Evolutionary conservation across 2,329 filamentous ascomycete genomes (phyloP).

Genomic region (Teratosphaeria nubilosa): DNA sequence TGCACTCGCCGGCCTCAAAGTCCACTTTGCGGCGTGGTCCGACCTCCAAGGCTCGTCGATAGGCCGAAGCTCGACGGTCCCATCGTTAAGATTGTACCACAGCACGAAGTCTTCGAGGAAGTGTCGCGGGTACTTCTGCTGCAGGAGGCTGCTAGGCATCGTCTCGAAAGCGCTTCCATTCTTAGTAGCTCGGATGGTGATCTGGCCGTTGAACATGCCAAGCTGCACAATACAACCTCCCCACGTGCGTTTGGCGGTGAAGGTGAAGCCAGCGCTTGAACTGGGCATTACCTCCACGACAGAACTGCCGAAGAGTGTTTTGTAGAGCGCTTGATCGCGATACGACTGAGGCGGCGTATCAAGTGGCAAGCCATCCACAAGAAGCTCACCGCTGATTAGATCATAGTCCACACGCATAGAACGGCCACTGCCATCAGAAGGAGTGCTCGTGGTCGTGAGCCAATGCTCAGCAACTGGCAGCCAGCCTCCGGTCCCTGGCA

Average conservation of each 20-base stretch:
- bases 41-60: conserved; percentile 12
- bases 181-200: conserved; percentile 29
- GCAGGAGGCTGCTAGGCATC: conserved; percentile 24
- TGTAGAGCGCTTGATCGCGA: conserved; percentile 33
- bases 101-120: conserved; percentile 47
- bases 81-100: conserved; percentile 45
- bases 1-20: neutral
- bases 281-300: conserved; percentile 46
- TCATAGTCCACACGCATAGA: conserved; percentile 34
- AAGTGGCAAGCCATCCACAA: conserved; percentile 40
- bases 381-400: conserved; percentile 37
- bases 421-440: conserved; percentile 20
- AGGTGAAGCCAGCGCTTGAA: conserved; percentile 42
- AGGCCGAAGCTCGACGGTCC: conserved; percentile 43
- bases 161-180: neutral
- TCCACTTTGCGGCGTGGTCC: conserved; percentile 5
- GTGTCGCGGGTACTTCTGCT: conserved; percentile 40
- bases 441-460: conserved; percentile 17
- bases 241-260: conserved; percentile 32
- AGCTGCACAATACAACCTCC: conserved; percentile 44
- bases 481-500: conserved; percentile 14
- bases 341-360: conserved; percentile 46
- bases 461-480: conserved; percentile 7
- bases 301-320: conserved; percentile 45
- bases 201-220: conserved; percentile 32